Base-by-base conservation (phyloP, 1,139 yeast genomes). In the Tardiomyces depauwii region DNA sequence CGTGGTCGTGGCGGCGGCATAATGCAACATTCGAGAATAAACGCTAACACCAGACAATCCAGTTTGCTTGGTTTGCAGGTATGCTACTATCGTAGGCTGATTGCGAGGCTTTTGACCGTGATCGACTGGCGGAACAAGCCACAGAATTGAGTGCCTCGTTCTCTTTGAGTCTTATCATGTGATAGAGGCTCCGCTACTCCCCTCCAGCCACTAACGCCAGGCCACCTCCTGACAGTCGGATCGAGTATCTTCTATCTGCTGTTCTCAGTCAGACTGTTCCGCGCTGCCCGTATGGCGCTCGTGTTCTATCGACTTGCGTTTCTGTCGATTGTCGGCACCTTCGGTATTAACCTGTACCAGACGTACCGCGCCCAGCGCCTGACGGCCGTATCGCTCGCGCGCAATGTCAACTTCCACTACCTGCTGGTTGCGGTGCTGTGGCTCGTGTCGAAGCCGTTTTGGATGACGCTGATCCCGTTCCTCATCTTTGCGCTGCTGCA, bases 341-440 rank as follows among this genome's bases (percentile, higher is more conserved):
- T 86, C 64, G 88, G 87, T 21, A 77, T 89, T 52, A 83, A 87
- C 49, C 65, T 84, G 28, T 80, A 71, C 64, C 91, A 87, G 57
- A 63, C 68, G 48, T 66, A 55, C 57, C 59, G 55, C 49, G 55
- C 52, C 43, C 49, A 45, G 52, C 53, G 50, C 25, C 54, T 60
- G 48, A 59, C 63, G 67, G 49, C 62, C 19, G 53, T 49, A 33
- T 71, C 56, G 30, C 63, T 71, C 43, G 53, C 71, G 48, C 68
- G 65, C 28, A 87, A 83, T 59, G 91, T 82, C 60, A 83, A 82
- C 61, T 71, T 78, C 47, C 85, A 80, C 55, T 82, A 83, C 65
- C 67, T 80, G 47, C 61, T 70, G 48, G 68, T 80, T 56, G 80
- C 87, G 2, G 42, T 73, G 12, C 61, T 76, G 39, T 80, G 88